Conservation (phyloP, 2,329 filamentous ascomycete genomes). For the Trichoderma guizhouense region DNA sequence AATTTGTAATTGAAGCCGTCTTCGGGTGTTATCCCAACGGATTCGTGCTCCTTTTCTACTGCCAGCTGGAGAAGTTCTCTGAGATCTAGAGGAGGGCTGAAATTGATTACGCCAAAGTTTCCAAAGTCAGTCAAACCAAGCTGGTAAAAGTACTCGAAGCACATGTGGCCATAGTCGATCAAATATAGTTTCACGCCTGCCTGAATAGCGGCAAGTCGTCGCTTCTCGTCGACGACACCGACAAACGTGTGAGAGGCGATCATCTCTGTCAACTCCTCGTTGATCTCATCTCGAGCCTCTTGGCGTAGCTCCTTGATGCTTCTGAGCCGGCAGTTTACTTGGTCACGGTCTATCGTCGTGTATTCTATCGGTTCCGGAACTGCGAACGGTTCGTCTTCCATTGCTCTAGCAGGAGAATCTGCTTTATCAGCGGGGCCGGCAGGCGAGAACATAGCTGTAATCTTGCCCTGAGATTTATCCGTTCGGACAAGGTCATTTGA, state of each 20-base stretch:
- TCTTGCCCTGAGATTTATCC: constrained; percentile 84
- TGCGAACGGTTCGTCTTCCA: constrained; percentile 35
- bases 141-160: constrained; percentile 93
- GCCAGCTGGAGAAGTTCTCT: constrained; percentile 69
- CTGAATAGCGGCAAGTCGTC: constrained; percentile 88
- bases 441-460: constrained; percentile 85
- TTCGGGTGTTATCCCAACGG: constrained; percentile 36
- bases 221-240: constrained; percentile 81
- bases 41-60: constrained; percentile 63
- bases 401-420: constrained; percentile 7
- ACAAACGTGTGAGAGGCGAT: constrained; percentile 90
- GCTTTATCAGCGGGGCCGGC: constrained; percentile 38
- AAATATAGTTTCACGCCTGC: constrained; percentile 88
- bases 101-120: constrained; percentile 83
- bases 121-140: constrained; percentile 91
- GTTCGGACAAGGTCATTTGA: constrained; percentile 84
- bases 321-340: constrained; percentile 68
- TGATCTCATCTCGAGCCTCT: constrained; percentile 75
- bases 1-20: constrained; percentile 63
- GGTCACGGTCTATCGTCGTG: constrained; percentile 65
- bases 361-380: constrained; percentile 61
- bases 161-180: constrained; percentile 85
- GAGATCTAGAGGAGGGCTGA: constrained; percentile 72
- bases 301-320: constrained; percentile 83
- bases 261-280: constrained; percentile 81